Evolutionary conservation across 2,329 filamentous ascomycete genomes (phyloP).

Genomic region (Acarospora socialis): DNA sequence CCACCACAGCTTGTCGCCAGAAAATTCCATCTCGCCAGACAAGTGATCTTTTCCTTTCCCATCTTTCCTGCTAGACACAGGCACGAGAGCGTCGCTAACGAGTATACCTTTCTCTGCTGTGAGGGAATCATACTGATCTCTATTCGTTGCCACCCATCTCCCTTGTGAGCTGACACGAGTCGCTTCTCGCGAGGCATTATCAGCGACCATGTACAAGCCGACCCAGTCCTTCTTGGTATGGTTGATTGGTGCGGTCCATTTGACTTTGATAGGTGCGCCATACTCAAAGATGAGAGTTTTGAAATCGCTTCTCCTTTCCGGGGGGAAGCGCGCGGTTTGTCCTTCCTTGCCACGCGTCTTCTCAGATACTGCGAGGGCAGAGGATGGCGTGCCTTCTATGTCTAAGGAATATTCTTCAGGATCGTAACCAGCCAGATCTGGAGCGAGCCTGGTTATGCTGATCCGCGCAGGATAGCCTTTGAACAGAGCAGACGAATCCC

Average conservation of each 20-base stretch:
- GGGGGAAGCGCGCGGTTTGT: conserved; percentile 51
- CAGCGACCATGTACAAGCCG: conserved; percentile 87
- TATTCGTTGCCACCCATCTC: conserved; percentile 73
- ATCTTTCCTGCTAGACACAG: conserved; percentile 29
- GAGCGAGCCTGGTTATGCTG: conserved; percentile 63
- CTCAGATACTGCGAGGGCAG: conserved; percentile 37
- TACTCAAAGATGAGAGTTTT: conserved; percentile 75
- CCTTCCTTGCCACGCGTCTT: conserved; percentile 60
- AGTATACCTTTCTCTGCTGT: conserved; percentile 66
- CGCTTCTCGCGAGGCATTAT: conserved; percentile 73
- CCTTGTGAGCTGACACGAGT: conserved; percentile 77
- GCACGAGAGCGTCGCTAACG: conserved; percentile 47
- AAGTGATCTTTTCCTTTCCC: conserved; percentile 44
- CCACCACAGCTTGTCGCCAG: conserved; percentile 94
- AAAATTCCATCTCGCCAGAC: conserved; percentile 71
- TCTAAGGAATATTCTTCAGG: conserved; percentile 66
- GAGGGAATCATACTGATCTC: conserved; percentile 59
- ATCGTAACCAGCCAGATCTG: conserved; percentile 67
- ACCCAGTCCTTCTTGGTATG: conserved; percentile 93
- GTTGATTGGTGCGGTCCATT: conserved; percentile 76
- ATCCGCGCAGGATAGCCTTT: conserved; percentile 79
- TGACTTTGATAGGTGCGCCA: conserved; percentile 75
- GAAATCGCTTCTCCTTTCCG: conserved; percentile 44
- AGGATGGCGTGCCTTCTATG: conserved; percentile 51
- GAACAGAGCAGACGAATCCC: conserved; percentile 76